Evolutionary conservation across 2,329 filamentous ascomycete genomes (phyloP).

Genomic region (Fusarium tuaranense): DNA sequence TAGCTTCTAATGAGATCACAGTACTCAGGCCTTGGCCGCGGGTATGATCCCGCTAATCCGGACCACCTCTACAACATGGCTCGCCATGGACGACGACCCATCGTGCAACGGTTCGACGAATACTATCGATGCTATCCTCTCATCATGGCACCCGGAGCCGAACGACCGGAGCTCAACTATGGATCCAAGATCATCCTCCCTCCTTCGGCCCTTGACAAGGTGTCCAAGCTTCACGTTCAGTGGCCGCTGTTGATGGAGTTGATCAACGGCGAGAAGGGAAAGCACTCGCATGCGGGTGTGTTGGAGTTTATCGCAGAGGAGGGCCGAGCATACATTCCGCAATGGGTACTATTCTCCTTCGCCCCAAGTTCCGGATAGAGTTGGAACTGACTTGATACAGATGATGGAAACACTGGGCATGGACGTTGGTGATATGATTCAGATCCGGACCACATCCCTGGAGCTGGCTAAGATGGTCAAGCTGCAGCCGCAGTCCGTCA

Average conservation of each 20-base stretch:
- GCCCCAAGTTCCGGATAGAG: not conserved
- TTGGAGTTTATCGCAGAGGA: conserved; percentile 98
- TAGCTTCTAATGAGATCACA: conserved; percentile 14
- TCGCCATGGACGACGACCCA: conserved; percentile 58
- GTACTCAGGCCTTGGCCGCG: conserved; percentile 56
- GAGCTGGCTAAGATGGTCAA: conserved; percentile 94
- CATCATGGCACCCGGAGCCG: conserved; percentile 91
- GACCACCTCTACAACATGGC: conserved; percentile 63
- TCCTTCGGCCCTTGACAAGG: conserved; percentile 95
- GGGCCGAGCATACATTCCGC: conserved; percentile 93
- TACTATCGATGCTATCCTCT: conserved; percentile 98
- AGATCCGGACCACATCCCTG: conserved; percentile 94
- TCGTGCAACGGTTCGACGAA: conserved; percentile 89
- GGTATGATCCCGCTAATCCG: conserved; percentile 61
- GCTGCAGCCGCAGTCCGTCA: conserved; percentile 91
- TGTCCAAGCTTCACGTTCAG: conserved; percentile 94
- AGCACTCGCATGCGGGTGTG: conserved; percentile 91
- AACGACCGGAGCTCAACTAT: conserved; percentile 91
- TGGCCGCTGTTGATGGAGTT: conserved; percentile 98
- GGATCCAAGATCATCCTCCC: conserved; percentile 98
- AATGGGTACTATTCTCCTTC: conserved; percentile 74
- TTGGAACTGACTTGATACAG: conserved; percentile 58
- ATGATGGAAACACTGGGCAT: conserved; percentile 93
- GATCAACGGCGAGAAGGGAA: conserved; percentile 84
- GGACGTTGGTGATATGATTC: conserved; percentile 92